Conservation (phyloP, 768 basidiomycete species). For the Candolleomyces aberdarensis region DNA sequence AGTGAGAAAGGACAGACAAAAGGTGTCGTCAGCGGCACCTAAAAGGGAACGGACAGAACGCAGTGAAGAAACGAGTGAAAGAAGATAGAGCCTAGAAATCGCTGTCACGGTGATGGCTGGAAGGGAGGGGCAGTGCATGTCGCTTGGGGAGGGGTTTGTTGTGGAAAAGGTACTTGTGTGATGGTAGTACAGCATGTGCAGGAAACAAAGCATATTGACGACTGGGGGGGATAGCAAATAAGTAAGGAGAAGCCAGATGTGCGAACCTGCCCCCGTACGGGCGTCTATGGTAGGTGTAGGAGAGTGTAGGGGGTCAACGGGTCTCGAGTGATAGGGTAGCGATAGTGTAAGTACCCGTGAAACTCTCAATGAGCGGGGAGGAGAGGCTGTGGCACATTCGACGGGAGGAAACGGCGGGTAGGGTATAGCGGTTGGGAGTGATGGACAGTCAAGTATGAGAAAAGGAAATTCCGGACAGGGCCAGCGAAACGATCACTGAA, state of each 20-base stretch:
- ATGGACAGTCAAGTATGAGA: background rate
- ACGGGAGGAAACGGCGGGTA: background rate
- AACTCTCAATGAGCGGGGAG: constrained; percentile 4
- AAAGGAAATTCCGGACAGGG: background rate
- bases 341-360: background rate
- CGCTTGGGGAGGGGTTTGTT: background rate
- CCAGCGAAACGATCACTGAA: constrained; percentile 42
- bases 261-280: background rate
- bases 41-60: background rate
- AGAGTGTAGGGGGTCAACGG: background rate
- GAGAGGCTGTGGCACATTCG: background rate
- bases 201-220: background rate
- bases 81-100: background rate
- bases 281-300: background rate
- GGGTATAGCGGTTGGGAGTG: background rate
- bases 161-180: background rate
- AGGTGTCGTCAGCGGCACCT: background rate
- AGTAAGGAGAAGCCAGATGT: background rate
- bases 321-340: too few relatives aligned
- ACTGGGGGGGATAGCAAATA: background rate
- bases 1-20: background rate
- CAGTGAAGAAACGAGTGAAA: background rate
- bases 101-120: background rate
- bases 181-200: constrained; percentile 4
- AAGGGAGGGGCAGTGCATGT: background rate